A percentile compares a stretch with the other conserved stretches of the same genome.
Conservation (phyloP, 805 yeast genomes). For the Torulaspora microellipsoides region DNA sequence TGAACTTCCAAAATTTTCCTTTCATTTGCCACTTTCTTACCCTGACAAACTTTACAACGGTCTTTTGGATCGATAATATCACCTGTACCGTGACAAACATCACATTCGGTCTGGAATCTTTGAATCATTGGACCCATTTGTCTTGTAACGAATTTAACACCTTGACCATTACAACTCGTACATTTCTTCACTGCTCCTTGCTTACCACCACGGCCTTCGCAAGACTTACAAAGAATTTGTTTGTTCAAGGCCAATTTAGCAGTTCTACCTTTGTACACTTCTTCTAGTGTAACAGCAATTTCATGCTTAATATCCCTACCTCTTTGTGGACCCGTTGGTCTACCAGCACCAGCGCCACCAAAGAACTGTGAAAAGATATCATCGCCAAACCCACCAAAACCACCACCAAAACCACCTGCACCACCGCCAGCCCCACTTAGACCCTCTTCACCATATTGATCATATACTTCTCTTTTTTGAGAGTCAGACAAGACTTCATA, state of each 20-base stretch:
- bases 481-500: slow-evolving; percentile 84
- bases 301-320: slow-evolving; percentile 92
- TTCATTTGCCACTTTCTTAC: slow-evolving; percentile 82
- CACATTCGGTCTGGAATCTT: slow-evolving; percentile 94
- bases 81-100: slow-evolving; percentile 88
- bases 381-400: slow-evolving; percentile 34
- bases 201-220: slow-evolving; percentile 97
- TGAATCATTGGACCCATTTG: slow-evolving; percentile 99
- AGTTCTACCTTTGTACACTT: slow-evolving; percentile 87
- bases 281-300: slow-evolving; percentile 82
- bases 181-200: slow-evolving; percentile 86
- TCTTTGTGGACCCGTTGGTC: slow-evolving; percentile 77
- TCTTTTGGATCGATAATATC: slow-evolving; percentile 82
- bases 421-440: slow-evolving; percentile 72
- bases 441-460: slow-evolving; percentile 91
- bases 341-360: slow-evolving; percentile 69
- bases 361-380: slow-evolving; percentile 64
- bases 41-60: slow-evolving; percentile 81
- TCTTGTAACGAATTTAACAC: slow-evolving; percentile 86
- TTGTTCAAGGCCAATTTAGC: slow-evolving; percentile 92
- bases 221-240: slow-evolving; percentile 79
- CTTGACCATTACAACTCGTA: slow-evolving; percentile 83
- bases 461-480: slow-evolving; percentile 85
- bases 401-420: slow-evolving; percentile 61
- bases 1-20: slow-evolving; percentile 92